Base-by-base conservation (phyloP, 2,329 filamentous ascomycete species). In the Aspergillus latus region DNA sequence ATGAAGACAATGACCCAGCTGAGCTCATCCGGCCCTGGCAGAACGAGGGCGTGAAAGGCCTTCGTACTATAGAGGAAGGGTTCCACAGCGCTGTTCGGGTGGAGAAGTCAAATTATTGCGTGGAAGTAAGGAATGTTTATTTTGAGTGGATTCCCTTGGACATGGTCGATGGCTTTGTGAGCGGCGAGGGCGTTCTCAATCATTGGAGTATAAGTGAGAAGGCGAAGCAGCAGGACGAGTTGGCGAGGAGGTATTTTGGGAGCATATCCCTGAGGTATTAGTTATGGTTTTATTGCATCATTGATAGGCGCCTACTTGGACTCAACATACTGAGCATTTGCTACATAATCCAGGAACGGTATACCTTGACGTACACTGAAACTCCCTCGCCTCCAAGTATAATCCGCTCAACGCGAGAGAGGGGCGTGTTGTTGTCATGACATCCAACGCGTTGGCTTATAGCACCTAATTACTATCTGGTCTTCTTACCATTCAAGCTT, bases 81-180 rank as follows among this genome's bases (percentile, higher is more conserved):
- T 56, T 28, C 1, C 15, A 58, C 10, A 60, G 59, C 4, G 51
- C 58, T 5, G 39, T 56, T 26, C 8, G 32, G 8, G 42, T 44
- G 8, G 51, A 54, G 0, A 30, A 62, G 5, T 58, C 56, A 5
- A 44, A 50, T 10, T 64, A 66, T 7, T 54, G 58, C 32, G 61
- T 76, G 9, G 58, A 68, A 37, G 68, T 80, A 34, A 71, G 70
- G 53, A 75, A 81, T 62, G 64, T 81, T 13, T 84, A 83, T 58
- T 86, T 86, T 48, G 84, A 87, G 71, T 86, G 83, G 84, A 74
- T 86, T 42, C 76, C 81, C 1, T 66, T 77, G 0, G 56, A 64
- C 7, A 65, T 85, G 42, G 72, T 87, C 5, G 77, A 85, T 63
- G 69, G 70, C 0, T 86, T 84, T 62, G 69, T 84, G 32, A 83